Percentiles rank a stretch among this genome's conserved stretches.
Evolutionary conservation across 768 basidiomycete genomes (phyloP).

Genomic region (Mycena epipterygia): DNA sequence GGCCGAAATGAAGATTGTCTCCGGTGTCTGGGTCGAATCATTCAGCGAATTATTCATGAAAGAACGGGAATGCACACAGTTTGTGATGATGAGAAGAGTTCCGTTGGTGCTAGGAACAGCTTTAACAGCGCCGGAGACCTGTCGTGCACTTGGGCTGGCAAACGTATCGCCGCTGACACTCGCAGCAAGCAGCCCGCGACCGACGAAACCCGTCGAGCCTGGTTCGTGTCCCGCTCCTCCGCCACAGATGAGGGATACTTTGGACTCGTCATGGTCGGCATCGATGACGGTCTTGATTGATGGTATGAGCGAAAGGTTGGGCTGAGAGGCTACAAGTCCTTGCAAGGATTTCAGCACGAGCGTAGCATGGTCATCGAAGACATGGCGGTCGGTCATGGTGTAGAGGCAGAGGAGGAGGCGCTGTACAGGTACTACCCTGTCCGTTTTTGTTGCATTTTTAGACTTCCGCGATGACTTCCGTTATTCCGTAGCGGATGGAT

Average conservation of each 20-base stretch:
- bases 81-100: conserved; percentile 36
- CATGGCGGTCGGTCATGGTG: conserved; percentile 58
- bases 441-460: neutral
- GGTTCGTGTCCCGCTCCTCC: conserved; percentile 74
- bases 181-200: conserved; percentile 67
- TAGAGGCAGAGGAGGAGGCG: neutral
- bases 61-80: conserved; percentile 50
- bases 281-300: conserved; percentile 40
- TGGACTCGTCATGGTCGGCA: conserved; percentile 1
- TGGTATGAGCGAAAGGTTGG: conserved; percentile 57
- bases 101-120: conserved; percentile 50
- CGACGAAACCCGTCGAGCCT: conserved; percentile 69
- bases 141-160: conserved; percentile 72
- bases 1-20: conserved; percentile 70
- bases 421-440: neutral
- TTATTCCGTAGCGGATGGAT: too few species aligned
- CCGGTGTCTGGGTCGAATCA: conserved; percentile 68
- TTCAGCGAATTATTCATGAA: conserved; percentile 39
- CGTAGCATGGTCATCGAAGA: conserved; percentile 56
- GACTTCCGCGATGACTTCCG: too few species aligned
- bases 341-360: conserved; percentile 59
- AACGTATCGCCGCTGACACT: conserved; percentile 75
- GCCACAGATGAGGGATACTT: conserved; percentile 60
- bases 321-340: conserved; percentile 51
- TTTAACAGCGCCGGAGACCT: conserved; percentile 64